Evolutionary conservation across 208 protist species (phyloP).

Genomic region (Porcisia hertigi): DNA sequence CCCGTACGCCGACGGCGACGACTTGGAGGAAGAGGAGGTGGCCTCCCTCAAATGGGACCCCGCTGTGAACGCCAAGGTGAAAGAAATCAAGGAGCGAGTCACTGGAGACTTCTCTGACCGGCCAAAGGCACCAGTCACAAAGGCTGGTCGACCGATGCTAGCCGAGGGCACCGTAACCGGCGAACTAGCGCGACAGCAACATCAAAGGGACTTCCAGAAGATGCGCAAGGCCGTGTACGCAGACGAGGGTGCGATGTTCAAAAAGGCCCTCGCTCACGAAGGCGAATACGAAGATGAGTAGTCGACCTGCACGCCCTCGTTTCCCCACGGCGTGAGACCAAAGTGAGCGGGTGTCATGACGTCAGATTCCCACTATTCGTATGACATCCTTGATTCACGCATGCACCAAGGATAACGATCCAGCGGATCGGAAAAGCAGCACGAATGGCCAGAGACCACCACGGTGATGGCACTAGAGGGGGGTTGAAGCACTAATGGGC

Average conservation of each 20-base stretch:
- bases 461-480: background rate
- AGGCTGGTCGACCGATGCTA: slow-evolving; percentile 70
- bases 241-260: slow-evolving; percentile 87
- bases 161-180: slow-evolving; percentile 49
- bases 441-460: background rate
- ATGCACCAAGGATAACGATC: background rate
- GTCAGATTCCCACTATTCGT: background rate
- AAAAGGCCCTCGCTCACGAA: slow-evolving; percentile 44
- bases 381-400: too few species aligned
- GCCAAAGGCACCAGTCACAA: slow-evolving; percentile 51
- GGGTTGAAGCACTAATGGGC: background rate
- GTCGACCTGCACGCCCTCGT: slow-evolving; percentile 5
- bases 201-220: slow-evolving; percentile 62
- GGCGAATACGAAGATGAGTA: slow-evolving; percentile 55
- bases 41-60: slow-evolving; percentile 59
- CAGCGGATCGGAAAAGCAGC: too few species aligned
- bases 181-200: slow-evolving; percentile 51
- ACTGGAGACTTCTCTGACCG: slow-evolving; percentile 25
- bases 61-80: slow-evolving; percentile 62
- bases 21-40: slow-evolving; percentile 32
- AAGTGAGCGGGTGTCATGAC: background rate
- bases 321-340: background rate
- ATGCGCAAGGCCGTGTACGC: slow-evolving; percentile 89
- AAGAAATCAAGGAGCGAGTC: slow-evolving; percentile 61
- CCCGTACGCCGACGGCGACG: slow-evolving; percentile 44